These are phyloP conservation scores for Sapria himalayana DNA, from an alignment of 345 rosid species.

Conservation along the genomic window DNA sequence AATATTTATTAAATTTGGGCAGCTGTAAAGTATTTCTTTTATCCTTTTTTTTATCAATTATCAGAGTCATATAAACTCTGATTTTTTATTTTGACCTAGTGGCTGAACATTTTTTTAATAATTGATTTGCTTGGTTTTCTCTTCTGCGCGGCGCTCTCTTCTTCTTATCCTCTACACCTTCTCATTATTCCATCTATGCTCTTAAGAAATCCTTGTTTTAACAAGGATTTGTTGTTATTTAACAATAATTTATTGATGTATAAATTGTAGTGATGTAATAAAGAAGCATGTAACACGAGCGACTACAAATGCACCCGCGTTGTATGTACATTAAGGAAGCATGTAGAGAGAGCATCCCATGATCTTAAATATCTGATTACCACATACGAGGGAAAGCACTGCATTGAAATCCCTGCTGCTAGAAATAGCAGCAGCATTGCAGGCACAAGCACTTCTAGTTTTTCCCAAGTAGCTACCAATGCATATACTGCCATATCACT, in stretches of 20 bases:
- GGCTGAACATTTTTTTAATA: no score
- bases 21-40: no score
- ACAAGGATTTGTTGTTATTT: no score
- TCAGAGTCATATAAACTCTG: no score
- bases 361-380: slow-evolving; percentile 33
- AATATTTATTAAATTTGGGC: no score
- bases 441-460: slow-evolving; percentile 12
- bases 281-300: slow-evolving; percentile 20
- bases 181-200: no score
- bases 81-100: no score
- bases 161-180: no score
- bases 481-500: slow-evolving; percentile 12
- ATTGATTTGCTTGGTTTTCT: no score
- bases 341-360: slow-evolving; percentile 53
- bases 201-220: no score
- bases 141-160: no score
- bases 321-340: slow-evolving; percentile 43
- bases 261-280: background rate
- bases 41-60: no score
- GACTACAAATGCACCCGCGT: slow-evolving; percentile 53
- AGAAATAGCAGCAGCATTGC: slow-evolving; percentile 43
- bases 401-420: slow-evolving; percentile 58
- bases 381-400: slow-evolving; percentile 52
- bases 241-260: background rate
- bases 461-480: slow-evolving; percentile 12